Evolutionary conservation across 768 basidiomycete species (phyloP).

Genomic region (Podaxis rugospora): DNA sequence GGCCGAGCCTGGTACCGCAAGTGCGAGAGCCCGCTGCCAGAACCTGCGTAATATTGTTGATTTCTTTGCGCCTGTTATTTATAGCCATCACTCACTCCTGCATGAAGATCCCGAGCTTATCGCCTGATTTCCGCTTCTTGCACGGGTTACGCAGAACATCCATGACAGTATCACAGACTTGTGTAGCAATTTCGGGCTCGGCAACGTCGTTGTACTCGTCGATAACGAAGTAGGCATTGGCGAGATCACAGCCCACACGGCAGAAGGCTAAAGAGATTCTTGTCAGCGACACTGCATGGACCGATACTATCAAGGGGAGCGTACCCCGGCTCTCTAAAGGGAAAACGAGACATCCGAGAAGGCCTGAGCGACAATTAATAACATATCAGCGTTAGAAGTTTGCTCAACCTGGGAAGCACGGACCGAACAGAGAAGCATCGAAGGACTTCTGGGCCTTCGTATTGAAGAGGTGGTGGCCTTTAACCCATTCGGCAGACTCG

Average conservation of each 20-base stretch:
- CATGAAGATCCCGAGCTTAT: constrained; percentile 13
- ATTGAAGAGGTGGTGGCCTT: constrained; percentile 19
- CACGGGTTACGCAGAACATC: constrained; percentile 19
- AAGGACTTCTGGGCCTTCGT: constrained; percentile 20
- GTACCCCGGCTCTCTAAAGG: background rate
- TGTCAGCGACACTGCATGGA: background rate
- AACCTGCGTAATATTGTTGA: constrained; percentile 4
- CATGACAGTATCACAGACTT: constrained; percentile 16
- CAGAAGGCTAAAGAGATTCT: background rate
- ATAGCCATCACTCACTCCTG: background rate
- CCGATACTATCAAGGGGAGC: background rate
- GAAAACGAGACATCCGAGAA: constrained; percentile 7
- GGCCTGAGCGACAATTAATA: constrained; percentile 4
- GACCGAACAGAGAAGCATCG: constrained; percentile 21
- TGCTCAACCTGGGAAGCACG: background rate
- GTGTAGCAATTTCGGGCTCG: constrained; percentile 10
- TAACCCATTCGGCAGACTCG: constrained; percentile 21
- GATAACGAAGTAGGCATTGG: constrained; percentile 19
- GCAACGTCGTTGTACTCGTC: constrained; percentile 20
- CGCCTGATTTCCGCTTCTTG: constrained; percentile 16
- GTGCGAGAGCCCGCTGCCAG: constrained; percentile 15
- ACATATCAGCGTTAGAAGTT: background rate
- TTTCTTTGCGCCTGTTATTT: too few relatives aligned
- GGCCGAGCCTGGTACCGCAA: constrained; percentile 8
- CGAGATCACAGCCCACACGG: constrained; percentile 18